Evolutionary conservation across 169 alveolate genomes (phyloP).

Genomic region (Eimeria tenella): DNA sequence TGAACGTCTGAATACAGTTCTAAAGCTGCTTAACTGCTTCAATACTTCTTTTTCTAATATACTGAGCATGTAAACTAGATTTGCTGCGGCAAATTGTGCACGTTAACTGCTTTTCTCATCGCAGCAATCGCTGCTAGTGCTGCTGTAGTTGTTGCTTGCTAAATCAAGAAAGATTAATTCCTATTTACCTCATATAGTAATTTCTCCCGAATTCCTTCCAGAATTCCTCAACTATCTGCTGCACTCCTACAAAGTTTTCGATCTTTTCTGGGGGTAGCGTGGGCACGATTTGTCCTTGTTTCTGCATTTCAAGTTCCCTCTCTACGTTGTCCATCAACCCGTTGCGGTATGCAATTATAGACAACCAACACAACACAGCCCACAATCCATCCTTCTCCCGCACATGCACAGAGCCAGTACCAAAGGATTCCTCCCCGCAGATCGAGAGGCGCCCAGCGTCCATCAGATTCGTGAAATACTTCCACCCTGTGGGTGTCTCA

Average conservation of each 20-base stretch:
- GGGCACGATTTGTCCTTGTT: slow-evolving; percentile 16
- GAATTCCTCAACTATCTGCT: slow-evolving; percentile 92
- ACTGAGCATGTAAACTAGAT: too few species aligned
- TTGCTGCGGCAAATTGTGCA: too few species aligned
- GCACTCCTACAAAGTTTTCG: slow-evolving; percentile 88
- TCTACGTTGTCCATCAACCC: slow-evolving; percentile 34
- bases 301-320: slow-evolving; percentile 1
- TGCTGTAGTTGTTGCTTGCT: not conserved
- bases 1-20: too few species aligned
- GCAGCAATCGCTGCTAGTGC: too few species aligned
- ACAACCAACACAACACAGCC: slow-evolving; percentile 97
- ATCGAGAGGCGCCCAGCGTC: slow-evolving; percentile 94
- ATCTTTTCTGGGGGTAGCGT: slow-evolving; percentile 10
- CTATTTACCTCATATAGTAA: slow-evolving; percentile 95
- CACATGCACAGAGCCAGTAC: slow-evolving; percentile 95
- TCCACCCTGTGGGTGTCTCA: slow-evolving; percentile 99
- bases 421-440: slow-evolving; percentile 98
- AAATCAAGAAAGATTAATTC: slow-evolving; percentile 81
- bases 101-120: too few species aligned
- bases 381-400: slow-evolving; percentile 98
- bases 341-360: slow-evolving; percentile 93
- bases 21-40: too few species aligned
- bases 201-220: slow-evolving; percentile 96
- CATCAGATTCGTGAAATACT: slow-evolving; percentile 97
- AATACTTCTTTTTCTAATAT: too few species aligned